Evolutionary conservation across 352 stramenopile genomes (phyloP).

Genomic region (Phytophthora hybrid): DNA sequence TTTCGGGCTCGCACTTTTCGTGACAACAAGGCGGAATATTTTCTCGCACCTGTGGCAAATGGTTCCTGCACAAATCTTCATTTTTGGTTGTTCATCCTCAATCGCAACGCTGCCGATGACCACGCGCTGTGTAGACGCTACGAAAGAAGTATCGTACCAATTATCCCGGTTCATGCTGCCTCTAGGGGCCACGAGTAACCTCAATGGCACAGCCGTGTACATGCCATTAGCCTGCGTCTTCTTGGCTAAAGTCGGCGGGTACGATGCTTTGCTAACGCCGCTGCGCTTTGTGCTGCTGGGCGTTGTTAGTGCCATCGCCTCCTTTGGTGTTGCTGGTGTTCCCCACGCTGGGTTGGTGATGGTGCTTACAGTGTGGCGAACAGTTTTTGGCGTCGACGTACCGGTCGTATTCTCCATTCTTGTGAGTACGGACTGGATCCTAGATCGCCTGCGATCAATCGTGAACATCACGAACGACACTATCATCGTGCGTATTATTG

Average conservation of each 20-base stretch:
- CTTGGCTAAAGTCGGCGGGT: conserved; percentile 70
- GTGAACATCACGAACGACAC: conserved; percentile 89
- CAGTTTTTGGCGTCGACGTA: conserved; percentile 66
- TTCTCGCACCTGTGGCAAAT: conserved; percentile 77
- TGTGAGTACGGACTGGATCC: conserved; percentile 75
- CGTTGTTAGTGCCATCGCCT: conserved; percentile 72
- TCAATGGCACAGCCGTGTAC: conserved; percentile 82
- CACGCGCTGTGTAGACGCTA: conserved; percentile 76
- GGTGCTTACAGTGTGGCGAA: conserved; percentile 82
- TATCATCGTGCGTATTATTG: conserved; percentile 81
- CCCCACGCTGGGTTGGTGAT: conserved; percentile 79
- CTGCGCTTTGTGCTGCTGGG: conserved; percentile 71
- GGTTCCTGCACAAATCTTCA: conserved; percentile 78
- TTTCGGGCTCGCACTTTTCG: conserved; percentile 59
- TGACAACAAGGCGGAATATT: conserved; percentile 68
- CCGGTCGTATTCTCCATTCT: conserved; percentile 73
- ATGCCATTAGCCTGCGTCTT: conserved; percentile 80
- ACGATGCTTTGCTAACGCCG: conserved; percentile 60
- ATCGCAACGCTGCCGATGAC: conserved; percentile 84
- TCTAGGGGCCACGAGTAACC: conserved; percentile 73
- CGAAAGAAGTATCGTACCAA: conserved; percentile 66
- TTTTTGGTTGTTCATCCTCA: conserved; percentile 81
- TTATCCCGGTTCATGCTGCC: conserved; percentile 73
- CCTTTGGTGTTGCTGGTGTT: conserved; percentile 75
- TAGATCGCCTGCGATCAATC: conserved; percentile 75